Conservation (phyloP, 805 yeast species). For the Sugiyamaella chiloensis region DNA sequence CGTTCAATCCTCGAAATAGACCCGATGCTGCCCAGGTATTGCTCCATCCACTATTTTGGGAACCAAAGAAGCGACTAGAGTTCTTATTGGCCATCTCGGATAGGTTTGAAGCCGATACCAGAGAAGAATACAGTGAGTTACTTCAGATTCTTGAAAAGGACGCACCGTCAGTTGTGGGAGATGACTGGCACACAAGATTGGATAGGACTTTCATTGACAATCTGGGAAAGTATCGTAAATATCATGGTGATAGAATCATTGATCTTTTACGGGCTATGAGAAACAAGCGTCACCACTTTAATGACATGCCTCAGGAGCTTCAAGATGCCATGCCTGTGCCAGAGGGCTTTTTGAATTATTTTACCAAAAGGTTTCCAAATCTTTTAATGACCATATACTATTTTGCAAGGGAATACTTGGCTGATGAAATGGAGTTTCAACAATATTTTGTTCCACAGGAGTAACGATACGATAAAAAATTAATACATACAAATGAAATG, state of each 20-base stretch:
- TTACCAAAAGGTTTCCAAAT: conserved; percentile 70
- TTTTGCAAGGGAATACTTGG: conserved; percentile 54
- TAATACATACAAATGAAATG: no score
- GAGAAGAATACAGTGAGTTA: conserved; percentile 72
- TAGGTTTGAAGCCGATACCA: conserved; percentile 76
- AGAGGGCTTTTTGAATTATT: conserved; percentile 77
- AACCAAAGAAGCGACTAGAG: conserved; percentile 65
- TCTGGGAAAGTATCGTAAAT: conserved; percentile 87
- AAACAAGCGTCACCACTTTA: conserved; percentile 91
- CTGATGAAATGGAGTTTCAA: conserved; percentile 59
- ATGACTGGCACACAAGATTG: conserved; percentile 76
- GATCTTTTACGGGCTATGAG: conserved; percentile 86
- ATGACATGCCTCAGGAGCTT: conserved; percentile 74
- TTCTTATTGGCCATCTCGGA: conserved; percentile 86
- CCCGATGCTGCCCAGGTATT: conserved; percentile 69
- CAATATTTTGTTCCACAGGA: conserved; percentile 44
- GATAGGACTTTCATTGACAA: conserved; percentile 74
- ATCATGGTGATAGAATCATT: conserved; percentile 71
- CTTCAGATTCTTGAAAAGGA: conserved; percentile 52
- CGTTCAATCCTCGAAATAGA: conserved; percentile 59
- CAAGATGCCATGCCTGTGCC: conserved; percentile 72
- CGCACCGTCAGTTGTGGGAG: conserved; percentile 45
- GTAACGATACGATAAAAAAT: no score
- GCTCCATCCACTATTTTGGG: conserved; percentile 90
- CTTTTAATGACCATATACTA: conserved; percentile 71